phyloP scores from a whole-genome alignment of 1,284 basidiomycete species.

The Microstroma glucosiphilum region DNA sequence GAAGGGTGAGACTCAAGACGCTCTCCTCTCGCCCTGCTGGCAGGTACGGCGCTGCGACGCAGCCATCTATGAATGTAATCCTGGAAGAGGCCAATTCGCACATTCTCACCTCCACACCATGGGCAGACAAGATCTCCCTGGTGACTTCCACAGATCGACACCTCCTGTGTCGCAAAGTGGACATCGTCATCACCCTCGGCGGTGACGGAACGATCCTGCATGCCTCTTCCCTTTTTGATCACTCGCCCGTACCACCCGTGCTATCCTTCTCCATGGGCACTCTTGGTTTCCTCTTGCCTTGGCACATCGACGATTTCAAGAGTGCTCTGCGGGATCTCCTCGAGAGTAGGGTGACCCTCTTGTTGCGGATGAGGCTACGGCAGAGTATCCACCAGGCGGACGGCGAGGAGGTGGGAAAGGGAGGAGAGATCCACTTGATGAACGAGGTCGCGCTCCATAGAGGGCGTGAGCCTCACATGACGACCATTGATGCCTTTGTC shows the following conservation, averaged over 20 bases:
- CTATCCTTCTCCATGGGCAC: constrained; percentile 94
- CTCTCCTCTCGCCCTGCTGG: too few relatives aligned
- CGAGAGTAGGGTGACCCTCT: constrained; percentile 27
- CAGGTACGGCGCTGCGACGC: constrained; percentile 49
- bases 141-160: neutral
- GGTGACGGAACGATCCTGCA: constrained; percentile 94
- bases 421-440: constrained; percentile 83
- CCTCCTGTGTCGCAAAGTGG: constrained; percentile 50
- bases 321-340: constrained; percentile 35
- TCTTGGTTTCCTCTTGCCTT: constrained; percentile 85
- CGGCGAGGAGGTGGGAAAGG: constrained; percentile 9
- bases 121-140: neutral
- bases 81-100: constrained; percentile 59
- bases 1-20: too few relatives aligned
- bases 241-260: constrained; percentile 83
- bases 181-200: constrained; percentile 83
- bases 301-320: constrained; percentile 54
- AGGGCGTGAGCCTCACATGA: constrained; percentile 82
- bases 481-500: constrained; percentile 90
- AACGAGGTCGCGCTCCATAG: constrained; percentile 91
- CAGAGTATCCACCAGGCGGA: constrained; percentile 24
- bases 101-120: neutral
- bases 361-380: constrained; percentile 39
- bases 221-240: constrained; percentile 82
- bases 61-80: constrained; percentile 68